phyloP scores from a whole-genome alignment of 2,329 filamentous ascomycete species.

The Didymella arachidicola region DNA sequence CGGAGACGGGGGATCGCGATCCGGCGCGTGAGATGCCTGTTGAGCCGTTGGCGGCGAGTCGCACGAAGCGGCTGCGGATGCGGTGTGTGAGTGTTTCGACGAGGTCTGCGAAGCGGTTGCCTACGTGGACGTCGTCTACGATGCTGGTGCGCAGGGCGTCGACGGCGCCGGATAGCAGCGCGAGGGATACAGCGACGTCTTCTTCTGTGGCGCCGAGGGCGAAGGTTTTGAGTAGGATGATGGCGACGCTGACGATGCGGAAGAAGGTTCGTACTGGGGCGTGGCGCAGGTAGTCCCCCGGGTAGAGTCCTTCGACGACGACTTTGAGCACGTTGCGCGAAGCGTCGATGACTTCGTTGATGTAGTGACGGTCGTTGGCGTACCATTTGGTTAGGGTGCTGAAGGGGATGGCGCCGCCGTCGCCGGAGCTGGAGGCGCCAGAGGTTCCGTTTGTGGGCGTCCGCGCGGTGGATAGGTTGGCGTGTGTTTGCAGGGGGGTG shows the following conservation, averaged over 20 bases:
- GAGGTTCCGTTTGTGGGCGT: slow-evolving; percentile 25
- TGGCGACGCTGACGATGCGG: slow-evolving; percentile 83
- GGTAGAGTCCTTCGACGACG: slow-evolving; percentile 78
- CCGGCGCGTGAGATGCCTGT: slow-evolving; percentile 50
- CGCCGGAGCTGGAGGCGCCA: slow-evolving; percentile 15
- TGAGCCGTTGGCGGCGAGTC: slow-evolving; percentile 60
- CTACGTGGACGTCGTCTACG: slow-evolving; percentile 84
- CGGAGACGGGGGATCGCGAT: slow-evolving; percentile 37
- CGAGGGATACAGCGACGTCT: slow-evolving; percentile 78
- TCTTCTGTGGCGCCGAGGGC: slow-evolving; percentile 80
- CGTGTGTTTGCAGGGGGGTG: slow-evolving; percentile 55
- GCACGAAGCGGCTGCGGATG: slow-evolving; percentile 74
- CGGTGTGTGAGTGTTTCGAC: slow-evolving; percentile 80
- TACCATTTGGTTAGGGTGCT: slow-evolving; percentile 59
- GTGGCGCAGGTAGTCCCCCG: slow-evolving; percentile 79
- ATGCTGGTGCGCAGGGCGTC: slow-evolving; percentile 78
- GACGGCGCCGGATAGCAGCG: slow-evolving; percentile 77
- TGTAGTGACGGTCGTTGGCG: slow-evolving; percentile 67
- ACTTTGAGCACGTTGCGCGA: slow-evolving; percentile 78
- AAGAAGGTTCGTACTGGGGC: slow-evolving; percentile 86
- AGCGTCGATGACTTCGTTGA: slow-evolving; percentile 76
- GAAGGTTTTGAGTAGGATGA: slow-evolving; percentile 86
- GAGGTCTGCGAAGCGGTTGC: slow-evolving; percentile 83
- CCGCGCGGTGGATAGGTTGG: slow-evolving; percentile 35
- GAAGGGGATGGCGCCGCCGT: slow-evolving; percentile 56